Evolutionary conservation across 2,329 filamentous ascomycete species (phyloP).

Genomic region (Calonectria hongkongensis): DNA sequence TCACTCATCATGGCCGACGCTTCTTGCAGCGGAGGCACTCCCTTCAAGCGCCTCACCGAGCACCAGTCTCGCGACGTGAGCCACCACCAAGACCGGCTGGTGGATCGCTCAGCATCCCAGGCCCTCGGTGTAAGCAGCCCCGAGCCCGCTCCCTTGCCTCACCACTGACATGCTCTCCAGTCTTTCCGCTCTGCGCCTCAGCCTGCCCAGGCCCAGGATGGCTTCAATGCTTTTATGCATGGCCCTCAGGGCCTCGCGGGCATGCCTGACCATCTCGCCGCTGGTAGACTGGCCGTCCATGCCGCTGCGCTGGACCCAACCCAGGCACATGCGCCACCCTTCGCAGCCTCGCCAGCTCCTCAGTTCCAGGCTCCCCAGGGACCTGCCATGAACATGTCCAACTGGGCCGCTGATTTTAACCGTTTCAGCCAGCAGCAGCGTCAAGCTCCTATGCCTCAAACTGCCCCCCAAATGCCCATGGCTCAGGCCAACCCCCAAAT

Average conservation of each 20-base stretch:
- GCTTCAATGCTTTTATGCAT: slow-evolving; percentile 61
- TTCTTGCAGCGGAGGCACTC: slow-evolving; percentile 64
- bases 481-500: slow-evolving; percentile 45
- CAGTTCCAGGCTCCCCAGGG: slow-evolving; percentile 53
- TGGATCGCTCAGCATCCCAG: slow-evolving; percentile 55
- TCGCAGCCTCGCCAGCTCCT: slow-evolving; percentile 48
- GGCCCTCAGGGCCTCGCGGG: slow-evolving; percentile 54
- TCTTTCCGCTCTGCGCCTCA: slow-evolving; percentile 60
- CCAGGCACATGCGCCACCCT: slow-evolving; percentile 43
- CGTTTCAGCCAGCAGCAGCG: slow-evolving; percentile 57
- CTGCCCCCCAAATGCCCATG: slow-evolving; percentile 52
- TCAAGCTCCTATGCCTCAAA: slow-evolving; percentile 47
- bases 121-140: slow-evolving; percentile 56
- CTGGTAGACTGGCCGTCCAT: slow-evolving; percentile 59
- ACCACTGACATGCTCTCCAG: slow-evolving; percentile 47
- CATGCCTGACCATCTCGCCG: slow-evolving; percentile 58
- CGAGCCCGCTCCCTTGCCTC: background rate
- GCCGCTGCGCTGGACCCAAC: slow-evolving; percentile 58
- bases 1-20: slow-evolving; percentile 61
- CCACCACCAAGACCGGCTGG: slow-evolving; percentile 64
- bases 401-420: slow-evolving; percentile 63
- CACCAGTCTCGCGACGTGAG: slow-evolving; percentile 65
- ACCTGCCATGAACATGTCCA: slow-evolving; percentile 51
- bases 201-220: slow-evolving; percentile 55
- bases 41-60: slow-evolving; percentile 66